A percentile compares a stretch with the other conserved stretches of the same genome.
Conservation (phyloP, 805 yeast species). For the Monosporozyma yasuniensis region DNA sequence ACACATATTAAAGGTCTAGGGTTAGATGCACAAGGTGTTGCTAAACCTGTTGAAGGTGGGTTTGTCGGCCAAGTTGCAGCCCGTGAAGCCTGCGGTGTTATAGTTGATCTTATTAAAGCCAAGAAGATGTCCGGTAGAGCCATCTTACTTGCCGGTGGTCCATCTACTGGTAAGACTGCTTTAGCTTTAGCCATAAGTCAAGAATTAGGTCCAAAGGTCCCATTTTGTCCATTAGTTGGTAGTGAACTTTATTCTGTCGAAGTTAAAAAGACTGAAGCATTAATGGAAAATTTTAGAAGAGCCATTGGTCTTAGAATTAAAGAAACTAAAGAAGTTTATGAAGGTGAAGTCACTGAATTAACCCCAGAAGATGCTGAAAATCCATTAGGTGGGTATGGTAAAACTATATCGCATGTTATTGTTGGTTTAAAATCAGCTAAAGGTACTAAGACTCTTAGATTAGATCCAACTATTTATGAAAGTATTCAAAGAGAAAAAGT, state of each 20-base stretch:
- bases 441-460: conserved; percentile 79
- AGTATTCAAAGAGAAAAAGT: conserved; percentile 91
- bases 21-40: conserved; percentile 78
- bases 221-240: conserved; percentile 95
- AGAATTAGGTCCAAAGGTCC: conserved; percentile 93
- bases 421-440: conserved; percentile 89
- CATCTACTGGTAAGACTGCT: conserved; percentile 98
- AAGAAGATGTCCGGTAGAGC: conserved; percentile 94
- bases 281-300: conserved; percentile 93
- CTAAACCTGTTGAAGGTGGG: conserved; percentile 81
- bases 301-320: conserved; percentile 94
- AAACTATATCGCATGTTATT: conserved; percentile 87
- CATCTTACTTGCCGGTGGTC: conserved; percentile 92
- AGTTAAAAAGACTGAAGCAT: conserved; percentile 89
- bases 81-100: conserved; percentile 88
- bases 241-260: conserved; percentile 92
- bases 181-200: conserved; percentile 92
- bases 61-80: conserved; percentile 65
- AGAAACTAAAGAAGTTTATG: conserved; percentile 95
- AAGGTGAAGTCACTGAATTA: conserved; percentile 94
- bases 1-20: conserved; percentile 96
- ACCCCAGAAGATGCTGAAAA: conserved; percentile 95
- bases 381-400: conserved; percentile 96
- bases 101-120: conserved; percentile 86
- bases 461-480: conserved; percentile 90